A percentile compares a stretch with the other conserved stretches of the same genome.
phyloP scores from a whole-genome alignment of 2,329 filamentous ascomycete genomes.

The Talaromyces sp. region DNA sequence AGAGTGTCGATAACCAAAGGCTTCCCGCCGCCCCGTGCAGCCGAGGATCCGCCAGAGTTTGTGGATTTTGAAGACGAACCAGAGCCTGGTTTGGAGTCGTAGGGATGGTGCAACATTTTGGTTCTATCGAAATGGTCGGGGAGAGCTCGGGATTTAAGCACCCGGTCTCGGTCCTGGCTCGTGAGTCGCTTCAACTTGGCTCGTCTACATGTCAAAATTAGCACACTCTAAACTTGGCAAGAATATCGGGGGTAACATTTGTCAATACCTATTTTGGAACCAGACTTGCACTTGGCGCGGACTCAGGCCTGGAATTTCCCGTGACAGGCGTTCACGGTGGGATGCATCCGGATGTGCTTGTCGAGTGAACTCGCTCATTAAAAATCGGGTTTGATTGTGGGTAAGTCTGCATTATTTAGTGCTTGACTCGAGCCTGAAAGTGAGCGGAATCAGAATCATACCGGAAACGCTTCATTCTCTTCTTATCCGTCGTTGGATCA shows the following conservation, averaged over 20 bases:
- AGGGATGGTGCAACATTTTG: slow-evolving; percentile 54
- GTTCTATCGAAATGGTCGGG: slow-evolving; percentile 59
- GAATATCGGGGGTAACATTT: not conserved
- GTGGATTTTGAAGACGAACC: slow-evolving; percentile 48
- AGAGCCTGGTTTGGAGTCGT: slow-evolving; percentile 39
- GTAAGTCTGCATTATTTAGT: slow-evolving; percentile 53
- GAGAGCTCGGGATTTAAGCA: slow-evolving; percentile 57
- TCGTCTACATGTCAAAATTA: slow-evolving; percentile 37
- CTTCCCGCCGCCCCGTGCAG: slow-evolving; percentile 32
- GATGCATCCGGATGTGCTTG: slow-evolving; percentile 91
- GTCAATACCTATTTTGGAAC: slow-evolving; percentile 88
- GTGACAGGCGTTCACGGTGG: slow-evolving; percentile 78
- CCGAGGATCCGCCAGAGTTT: slow-evolving; percentile 33
- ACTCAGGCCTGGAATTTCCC: slow-evolving; percentile 86
- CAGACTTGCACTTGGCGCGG: slow-evolving; percentile 94
- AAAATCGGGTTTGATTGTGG: slow-evolving; percentile 92
- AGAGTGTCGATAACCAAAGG: slow-evolving; percentile 31
- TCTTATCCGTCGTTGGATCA: slow-evolving; percentile 30
- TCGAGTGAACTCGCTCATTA: slow-evolving; percentile 95
- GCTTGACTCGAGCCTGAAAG: not conserved
- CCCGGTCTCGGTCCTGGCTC: slow-evolving; percentile 57
- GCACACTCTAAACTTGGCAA: not conserved
- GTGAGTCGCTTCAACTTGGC: slow-evolving; percentile 60
- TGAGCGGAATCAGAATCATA: slow-evolving; percentile 15
- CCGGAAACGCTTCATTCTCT: slow-evolving; percentile 43